Evolutionary conservation across 163 green algal genomes (phyloP).

Genomic region (Botryococcus braunii): DNA sequence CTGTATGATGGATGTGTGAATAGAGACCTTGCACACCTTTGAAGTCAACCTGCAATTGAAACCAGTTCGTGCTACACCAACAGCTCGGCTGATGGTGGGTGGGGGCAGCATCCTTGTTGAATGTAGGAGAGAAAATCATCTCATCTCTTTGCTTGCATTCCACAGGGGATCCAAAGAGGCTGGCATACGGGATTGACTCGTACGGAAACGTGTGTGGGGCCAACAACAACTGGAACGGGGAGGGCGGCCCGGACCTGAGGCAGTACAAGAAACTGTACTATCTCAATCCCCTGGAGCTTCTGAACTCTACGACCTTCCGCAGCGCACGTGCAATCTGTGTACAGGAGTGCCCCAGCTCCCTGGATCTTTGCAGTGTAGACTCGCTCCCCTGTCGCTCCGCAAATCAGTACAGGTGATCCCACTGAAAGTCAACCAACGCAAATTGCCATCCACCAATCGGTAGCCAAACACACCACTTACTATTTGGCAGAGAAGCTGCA

Average conservation of each 20-base stretch:
- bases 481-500: too few relatives aligned
- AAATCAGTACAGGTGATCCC: constrained; percentile 31
- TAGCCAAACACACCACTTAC: too few relatives aligned
- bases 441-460: neutral
- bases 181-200: constrained; percentile 70
- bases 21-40: too few relatives aligned
- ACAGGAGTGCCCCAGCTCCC: constrained; percentile 28
- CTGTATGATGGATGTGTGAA: too few relatives aligned
- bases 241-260: constrained; percentile 36
- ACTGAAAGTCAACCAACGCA: neutral
- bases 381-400: constrained; percentile 33
- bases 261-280: constrained; percentile 63
- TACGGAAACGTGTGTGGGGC: constrained; percentile 66
- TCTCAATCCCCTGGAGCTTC: constrained; percentile 54
- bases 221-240: constrained; percentile 36
- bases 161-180: constrained; percentile 46
- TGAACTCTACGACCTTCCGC: constrained; percentile 34
- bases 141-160: neutral
- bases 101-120: neutral
- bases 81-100: neutral
- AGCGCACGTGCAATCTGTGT: constrained; percentile 54
- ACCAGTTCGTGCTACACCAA: neutral
- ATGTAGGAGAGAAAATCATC: neutral
- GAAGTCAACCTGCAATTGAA: neutral
- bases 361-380: constrained; percentile 26